A percentile compares a stretch with the other conserved stretches of the same genome.
Evolutionary conservation across 768 basidiomycete species (phyloP).

Genomic region (Pisolithus microcarpus): DNA sequence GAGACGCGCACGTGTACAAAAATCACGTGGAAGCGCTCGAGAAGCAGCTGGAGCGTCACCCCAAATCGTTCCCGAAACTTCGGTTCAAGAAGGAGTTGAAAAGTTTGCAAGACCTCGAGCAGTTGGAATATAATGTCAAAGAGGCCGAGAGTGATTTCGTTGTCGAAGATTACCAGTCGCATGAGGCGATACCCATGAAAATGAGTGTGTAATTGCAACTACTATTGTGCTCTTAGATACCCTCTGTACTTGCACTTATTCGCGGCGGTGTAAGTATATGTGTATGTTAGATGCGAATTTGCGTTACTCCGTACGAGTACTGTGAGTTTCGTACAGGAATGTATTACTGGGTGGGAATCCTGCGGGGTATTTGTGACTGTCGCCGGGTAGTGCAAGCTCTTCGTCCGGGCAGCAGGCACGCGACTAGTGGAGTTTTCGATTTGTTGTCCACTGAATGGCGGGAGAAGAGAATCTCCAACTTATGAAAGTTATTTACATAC

Average conservation of each 20-base stretch:
- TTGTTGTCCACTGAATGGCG: too few relatives aligned
- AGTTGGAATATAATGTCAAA: conserved; percentile 23
- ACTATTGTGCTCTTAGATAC: background rate
- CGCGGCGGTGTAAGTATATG: too few relatives aligned
- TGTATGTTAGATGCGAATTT: too few relatives aligned
- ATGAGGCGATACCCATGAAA: conserved; percentile 86
- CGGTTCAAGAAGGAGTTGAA: conserved; percentile 58
- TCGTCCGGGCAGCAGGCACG: too few relatives aligned
- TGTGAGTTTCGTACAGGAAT: too few relatives aligned
- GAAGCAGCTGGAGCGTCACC: conserved; percentile 71
- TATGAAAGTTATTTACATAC: too few relatives aligned
- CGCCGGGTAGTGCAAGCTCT: too few relatives aligned
- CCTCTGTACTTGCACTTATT: background rate
- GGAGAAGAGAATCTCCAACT: too few relatives aligned
- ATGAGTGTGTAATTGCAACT: conserved; percentile 67
- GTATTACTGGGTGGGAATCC: too few relatives aligned
- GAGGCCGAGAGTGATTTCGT: conserved; percentile 49
- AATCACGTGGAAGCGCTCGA: conserved; percentile 88
- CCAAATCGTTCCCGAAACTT: conserved; percentile 78
- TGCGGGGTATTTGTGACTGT: too few relatives aligned
- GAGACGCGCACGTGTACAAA: conserved; percentile 93
- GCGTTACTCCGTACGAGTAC: too few relatives aligned
- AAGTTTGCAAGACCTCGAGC: conserved; percentile 75
- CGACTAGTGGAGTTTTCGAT: too few relatives aligned
- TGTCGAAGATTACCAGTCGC: conserved; percentile 80